Conservation (phyloP, 768 basidiomycete genomes). For the Amylocystis lapponica region DNA sequence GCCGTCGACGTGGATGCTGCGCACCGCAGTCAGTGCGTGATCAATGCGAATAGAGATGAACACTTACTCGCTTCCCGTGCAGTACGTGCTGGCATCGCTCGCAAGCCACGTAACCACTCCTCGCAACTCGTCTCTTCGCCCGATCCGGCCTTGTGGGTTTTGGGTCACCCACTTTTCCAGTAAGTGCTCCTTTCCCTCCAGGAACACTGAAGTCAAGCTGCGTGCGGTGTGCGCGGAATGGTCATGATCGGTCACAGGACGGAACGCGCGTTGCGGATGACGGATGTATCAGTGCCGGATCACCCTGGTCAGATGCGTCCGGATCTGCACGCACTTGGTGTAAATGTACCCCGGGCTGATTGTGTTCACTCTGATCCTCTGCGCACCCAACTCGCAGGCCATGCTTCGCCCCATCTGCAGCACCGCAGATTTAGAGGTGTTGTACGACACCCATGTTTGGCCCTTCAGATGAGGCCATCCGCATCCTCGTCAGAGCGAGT, state of each 20-base stretch:
- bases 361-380: slow-evolving; percentile 65
- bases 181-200: slow-evolving; percentile 57
- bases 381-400: slow-evolving; percentile 67
- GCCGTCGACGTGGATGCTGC: slow-evolving; percentile 52
- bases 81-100: slow-evolving; percentile 48
- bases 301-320: background rate
- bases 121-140: slow-evolving; percentile 64
- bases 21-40: background rate
- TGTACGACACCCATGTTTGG: slow-evolving; percentile 67
- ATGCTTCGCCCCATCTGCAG: slow-evolving; percentile 75
- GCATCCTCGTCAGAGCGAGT: background rate
- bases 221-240: background rate
- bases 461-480: slow-evolving; percentile 34
- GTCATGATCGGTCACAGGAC: background rate
- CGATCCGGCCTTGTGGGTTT: slow-evolving; percentile 65
- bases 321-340: slow-evolving; percentile 39
- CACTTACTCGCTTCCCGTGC: slow-evolving; percentile 66
- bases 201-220: slow-evolving; percentile 67
- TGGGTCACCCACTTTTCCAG: slow-evolving; percentile 56
- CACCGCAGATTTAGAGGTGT: slow-evolving; percentile 69
- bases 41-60: background rate
- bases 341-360: slow-evolving; percentile 73
- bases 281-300: too few relatives aligned
- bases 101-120: slow-evolving; percentile 58
- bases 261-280: background rate